Conservation (phyloP, 2,329 filamentous ascomycete genomes). For the Botrytis hyacinthi region DNA sequence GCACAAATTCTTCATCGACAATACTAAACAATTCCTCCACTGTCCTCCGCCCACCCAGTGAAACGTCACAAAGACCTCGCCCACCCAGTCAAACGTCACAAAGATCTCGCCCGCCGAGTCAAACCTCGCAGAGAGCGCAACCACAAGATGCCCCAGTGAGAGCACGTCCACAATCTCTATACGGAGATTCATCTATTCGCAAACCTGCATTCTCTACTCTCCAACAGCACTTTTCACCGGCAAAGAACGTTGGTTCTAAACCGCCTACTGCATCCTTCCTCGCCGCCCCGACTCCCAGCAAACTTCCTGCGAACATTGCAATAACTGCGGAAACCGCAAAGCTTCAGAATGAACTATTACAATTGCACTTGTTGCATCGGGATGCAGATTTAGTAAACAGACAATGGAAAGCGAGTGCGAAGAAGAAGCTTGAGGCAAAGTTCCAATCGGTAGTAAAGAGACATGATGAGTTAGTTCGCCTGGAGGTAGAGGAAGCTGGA, state of each 20-base stretch:
- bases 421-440: slow-evolving; percentile 45
- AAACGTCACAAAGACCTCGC: slow-evolving; percentile 11
- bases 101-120: slow-evolving; percentile 22
- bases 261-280: slow-evolving; percentile 58
- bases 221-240: slow-evolving; percentile 67
- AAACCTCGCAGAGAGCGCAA: slow-evolving; percentile 12
- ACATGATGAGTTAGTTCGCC: slow-evolving; percentile 43
- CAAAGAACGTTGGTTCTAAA: slow-evolving; percentile 59
- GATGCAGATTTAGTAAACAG: slow-evolving; percentile 46
- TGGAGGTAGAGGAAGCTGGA: slow-evolving; percentile 50
- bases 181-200: slow-evolving; percentile 25
- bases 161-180: slow-evolving; percentile 21
- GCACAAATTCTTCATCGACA: slow-evolving; percentile 34
- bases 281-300: slow-evolving; percentile 59
- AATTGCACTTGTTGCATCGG: slow-evolving; percentile 63
- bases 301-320: slow-evolving; percentile 59
- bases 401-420: slow-evolving; percentile 58
- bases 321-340: slow-evolving; percentile 56
- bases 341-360: slow-evolving; percentile 63
- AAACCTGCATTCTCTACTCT: slow-evolving; percentile 53
- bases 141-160: slow-evolving; percentile 11
- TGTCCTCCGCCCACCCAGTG: slow-evolving; percentile 28
- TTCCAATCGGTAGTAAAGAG: slow-evolving; percentile 43
- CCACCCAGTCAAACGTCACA: slow-evolving; percentile 23
- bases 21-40: slow-evolving; percentile 27